These are phyloP conservation scores for Cladosporium sp. DNA, from an alignment of 2,329 filamentous ascomycete genomes.

Conservation along the genomic window DNA sequence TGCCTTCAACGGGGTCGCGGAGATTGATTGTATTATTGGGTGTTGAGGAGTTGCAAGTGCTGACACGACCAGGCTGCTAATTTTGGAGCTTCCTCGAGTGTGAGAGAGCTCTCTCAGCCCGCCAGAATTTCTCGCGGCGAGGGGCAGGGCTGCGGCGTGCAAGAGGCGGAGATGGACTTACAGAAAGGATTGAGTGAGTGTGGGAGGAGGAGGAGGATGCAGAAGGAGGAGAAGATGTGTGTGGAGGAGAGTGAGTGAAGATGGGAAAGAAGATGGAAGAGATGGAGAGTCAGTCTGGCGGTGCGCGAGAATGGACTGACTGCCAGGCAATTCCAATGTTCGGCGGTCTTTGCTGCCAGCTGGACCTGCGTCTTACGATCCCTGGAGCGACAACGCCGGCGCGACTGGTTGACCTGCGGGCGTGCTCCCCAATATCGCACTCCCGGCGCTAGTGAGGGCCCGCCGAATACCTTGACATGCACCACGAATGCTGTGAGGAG, in stretches of 20 bases:
- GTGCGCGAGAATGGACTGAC: not conserved
- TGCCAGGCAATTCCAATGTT: not conserved
- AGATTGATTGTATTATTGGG: not conserved
- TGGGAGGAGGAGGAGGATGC: conserved; percentile 2
- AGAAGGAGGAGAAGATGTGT: conserved; percentile 14
- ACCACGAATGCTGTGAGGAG: conserved; percentile 7
- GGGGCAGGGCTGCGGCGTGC: not conserved
- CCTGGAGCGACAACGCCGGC: conserved; percentile 1
- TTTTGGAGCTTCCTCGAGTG: conserved; percentile 19
- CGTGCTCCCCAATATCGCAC: conserved; percentile 10
- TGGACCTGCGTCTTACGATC: conserved; percentile 15
- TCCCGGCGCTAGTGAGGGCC: conserved; percentile 12
- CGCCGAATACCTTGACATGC: conserved; percentile 10
- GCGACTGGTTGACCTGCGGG: conserved; percentile 14
- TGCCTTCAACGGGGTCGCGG: conserved; percentile 16
- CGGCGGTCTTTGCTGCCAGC: conserved; percentile 1
- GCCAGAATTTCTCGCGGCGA: conserved; percentile 21
- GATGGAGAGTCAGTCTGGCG: not conserved
- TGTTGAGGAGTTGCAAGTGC: conserved; percentile 1
- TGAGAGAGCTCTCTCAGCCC: conserved; percentile 12
- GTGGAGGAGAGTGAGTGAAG: conserved; percentile 8
- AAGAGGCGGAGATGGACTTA: conserved; percentile 12
- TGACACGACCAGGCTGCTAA: conserved; percentile 18
- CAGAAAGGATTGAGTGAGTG: not conserved
- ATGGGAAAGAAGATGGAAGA: not conserved